Evolutionary conservation across 768 basidiomycete species (phyloP).

Genomic region (Chalciporus piperatus): DNA sequence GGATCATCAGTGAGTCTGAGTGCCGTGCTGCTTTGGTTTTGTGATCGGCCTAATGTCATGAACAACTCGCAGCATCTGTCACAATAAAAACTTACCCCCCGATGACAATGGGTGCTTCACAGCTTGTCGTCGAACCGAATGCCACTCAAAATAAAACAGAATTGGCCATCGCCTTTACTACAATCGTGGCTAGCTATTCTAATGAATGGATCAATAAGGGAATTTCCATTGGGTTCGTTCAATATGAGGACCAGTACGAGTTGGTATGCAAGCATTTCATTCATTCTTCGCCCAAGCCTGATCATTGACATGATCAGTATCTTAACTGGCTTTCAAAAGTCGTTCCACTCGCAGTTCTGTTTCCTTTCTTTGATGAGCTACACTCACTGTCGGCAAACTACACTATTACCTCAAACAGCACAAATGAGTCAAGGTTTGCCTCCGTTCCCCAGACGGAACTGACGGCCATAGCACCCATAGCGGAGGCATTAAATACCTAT

Average conservation of each 20-base stretch:
- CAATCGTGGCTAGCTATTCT: slow-evolving; percentile 4
- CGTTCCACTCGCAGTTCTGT: background rate
- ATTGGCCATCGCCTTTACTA: slow-evolving; percentile 1
- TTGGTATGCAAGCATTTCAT: background rate
- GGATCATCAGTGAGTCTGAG: slow-evolving; percentile 32
- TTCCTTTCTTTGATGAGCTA: slow-evolving; percentile 1
- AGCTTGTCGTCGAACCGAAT: background rate
- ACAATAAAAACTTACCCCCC: slow-evolving; percentile 2
- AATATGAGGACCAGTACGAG: background rate
- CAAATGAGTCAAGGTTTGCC: background rate
- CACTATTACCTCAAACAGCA: background rate
- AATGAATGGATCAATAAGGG: background rate
- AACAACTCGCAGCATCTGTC: background rate
- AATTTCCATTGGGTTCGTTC: background rate
- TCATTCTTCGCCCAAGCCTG: too few relatives aligned
- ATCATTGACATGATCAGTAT: too few relatives aligned
- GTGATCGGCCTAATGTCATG: background rate
- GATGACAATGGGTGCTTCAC: background rate
- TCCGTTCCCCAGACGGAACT: background rate
- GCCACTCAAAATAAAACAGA: slow-evolving; percentile 1
- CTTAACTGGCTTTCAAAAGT: slow-evolving; percentile 3
- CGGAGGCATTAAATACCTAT: background rate
- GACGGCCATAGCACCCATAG: background rate
- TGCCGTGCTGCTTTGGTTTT: too few relatives aligned
- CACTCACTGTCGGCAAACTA: background rate